Percentiles rank a stretch among this genome's conserved stretches.
Evolutionary conservation across 768 basidiomycete species (phyloP).

Genomic region (Rhizopogon sp.): DNA sequence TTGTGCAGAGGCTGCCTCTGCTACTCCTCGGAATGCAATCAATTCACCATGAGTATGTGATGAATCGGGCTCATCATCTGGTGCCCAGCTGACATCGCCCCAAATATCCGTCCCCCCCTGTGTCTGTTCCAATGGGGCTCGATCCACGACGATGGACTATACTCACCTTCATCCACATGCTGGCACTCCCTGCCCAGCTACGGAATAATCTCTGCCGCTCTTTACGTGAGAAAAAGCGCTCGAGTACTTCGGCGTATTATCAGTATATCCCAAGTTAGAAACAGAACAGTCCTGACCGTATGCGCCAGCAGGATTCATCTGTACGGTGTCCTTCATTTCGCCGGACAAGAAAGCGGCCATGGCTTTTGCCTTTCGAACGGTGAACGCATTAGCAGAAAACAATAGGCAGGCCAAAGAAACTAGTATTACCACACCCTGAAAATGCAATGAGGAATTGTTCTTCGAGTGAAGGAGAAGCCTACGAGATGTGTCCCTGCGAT

Average conservation of each 20-base stretch:
- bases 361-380: constrained; percentile 72
- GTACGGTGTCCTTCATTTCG: constrained; percentile 92
- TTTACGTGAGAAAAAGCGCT: constrained; percentile 84
- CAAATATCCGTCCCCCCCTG: constrained; percentile 82
- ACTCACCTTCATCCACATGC: constrained; percentile 88
- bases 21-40: constrained; percentile 63
- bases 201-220: constrained; percentile 89
- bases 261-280: background rate
- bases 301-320: constrained; percentile 76
- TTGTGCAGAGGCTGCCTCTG: background rate
- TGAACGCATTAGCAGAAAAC: background rate
- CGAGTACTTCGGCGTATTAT: constrained; percentile 47
- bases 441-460: constrained; percentile 1
- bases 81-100: constrained; percentile 72
- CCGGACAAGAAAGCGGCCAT: constrained; percentile 94
- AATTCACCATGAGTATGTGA: constrained; percentile 74
- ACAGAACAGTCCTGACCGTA: constrained; percentile 44
- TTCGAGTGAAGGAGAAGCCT: constrained; percentile 16
- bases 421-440: constrained; percentile 65
- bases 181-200: constrained; percentile 92
- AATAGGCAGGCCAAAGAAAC: background rate
- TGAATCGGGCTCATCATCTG: constrained; percentile 62
- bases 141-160: too few relatives aligned
- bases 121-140: background rate
- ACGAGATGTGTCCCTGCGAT: constrained; percentile 87